phyloP scores from a whole-genome alignment of 345 rosid species.

The Aquilaria malaccensis region DNA sequence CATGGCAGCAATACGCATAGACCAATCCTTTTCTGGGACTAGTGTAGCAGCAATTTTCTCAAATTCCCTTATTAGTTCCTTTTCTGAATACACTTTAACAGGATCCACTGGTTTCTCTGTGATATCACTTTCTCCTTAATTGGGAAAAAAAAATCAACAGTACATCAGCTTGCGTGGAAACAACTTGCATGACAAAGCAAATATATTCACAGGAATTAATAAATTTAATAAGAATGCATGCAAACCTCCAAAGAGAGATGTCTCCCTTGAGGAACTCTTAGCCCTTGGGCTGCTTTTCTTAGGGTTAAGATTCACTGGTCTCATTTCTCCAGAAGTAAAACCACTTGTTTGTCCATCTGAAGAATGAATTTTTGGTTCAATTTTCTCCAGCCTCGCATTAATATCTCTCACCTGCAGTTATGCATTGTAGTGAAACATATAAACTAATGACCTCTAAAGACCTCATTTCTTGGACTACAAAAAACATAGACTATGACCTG shows the following conservation, averaged over 20 bases:
- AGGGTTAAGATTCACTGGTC: constrained; percentile 46
- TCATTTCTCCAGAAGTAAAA: constrained; percentile 53
- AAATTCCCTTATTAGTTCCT: constrained; percentile 87
- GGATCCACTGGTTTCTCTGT: constrained; percentile 83
- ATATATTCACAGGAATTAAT: background rate
- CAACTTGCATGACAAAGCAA: background rate
- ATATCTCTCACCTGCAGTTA: constrained; percentile 84
- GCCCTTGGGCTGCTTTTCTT: constrained; percentile 91
- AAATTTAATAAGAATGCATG: constrained; percentile 6
- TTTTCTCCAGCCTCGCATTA: constrained; percentile 90
- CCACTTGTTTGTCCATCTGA: constrained; percentile 47
- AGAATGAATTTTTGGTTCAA: constrained; percentile 68
- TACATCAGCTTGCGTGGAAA: background rate
- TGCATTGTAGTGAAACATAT: background rate
- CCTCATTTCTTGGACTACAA: too few relatives aligned
- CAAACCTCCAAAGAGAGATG: constrained; percentile 88
- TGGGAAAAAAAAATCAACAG: background rate
- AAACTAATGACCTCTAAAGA: too few relatives aligned
- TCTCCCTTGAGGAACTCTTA: constrained; percentile 69
- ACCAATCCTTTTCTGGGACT: constrained; percentile 99
- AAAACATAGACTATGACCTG: background rate
- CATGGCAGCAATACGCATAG: constrained; percentile 94
- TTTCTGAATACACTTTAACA: constrained; percentile 84
- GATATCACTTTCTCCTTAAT: constrained; percentile 65
- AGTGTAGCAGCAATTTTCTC: constrained; percentile 84